A percentile compares a stretch with the other conserved stretches of the same genome.
phyloP scores from a whole-genome alignment of 208 protist genomes.

The Hexamita inflata region DNA sequence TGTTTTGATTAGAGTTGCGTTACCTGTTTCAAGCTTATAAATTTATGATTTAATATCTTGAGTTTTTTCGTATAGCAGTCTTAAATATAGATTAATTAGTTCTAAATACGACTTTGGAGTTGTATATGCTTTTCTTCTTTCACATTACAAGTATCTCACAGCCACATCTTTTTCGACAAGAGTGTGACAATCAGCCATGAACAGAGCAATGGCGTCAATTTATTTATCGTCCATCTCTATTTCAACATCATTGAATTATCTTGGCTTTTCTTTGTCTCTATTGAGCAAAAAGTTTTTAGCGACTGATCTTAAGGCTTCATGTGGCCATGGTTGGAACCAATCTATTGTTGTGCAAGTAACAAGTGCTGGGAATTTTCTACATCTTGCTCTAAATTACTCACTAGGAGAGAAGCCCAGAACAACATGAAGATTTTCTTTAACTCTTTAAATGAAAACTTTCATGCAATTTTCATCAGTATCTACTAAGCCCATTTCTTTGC shows the following conservation, averaged over 20 bases:
- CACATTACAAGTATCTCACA: constrained; percentile 69
- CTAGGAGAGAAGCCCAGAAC: constrained; percentile 89
- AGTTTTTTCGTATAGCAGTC: constrained; percentile 38
- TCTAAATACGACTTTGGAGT: constrained; percentile 95
- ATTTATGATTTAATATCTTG: constrained; percentile 2
- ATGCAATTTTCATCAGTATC: constrained; percentile 61
- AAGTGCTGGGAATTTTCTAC: constrained; percentile 88
- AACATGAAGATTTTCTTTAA: constrained; percentile 79
- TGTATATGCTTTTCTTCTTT: constrained; percentile 88
- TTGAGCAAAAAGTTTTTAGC: constrained; percentile 62
- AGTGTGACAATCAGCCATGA: constrained; percentile 80
- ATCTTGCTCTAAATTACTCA: constrained; percentile 81
- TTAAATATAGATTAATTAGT: constrained; percentile 88
- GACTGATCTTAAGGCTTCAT: constrained; percentile 83
- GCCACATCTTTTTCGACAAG: constrained; percentile 71
- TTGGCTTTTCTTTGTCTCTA: constrained; percentile 50
- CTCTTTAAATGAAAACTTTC: constrained; percentile 79
- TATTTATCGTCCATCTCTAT: constrained; percentile 14
- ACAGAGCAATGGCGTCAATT: constrained; percentile 63
- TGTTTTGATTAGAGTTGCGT: constrained; percentile 44
- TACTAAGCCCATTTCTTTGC: constrained; percentile 50
- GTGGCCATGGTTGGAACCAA: constrained; percentile 92
- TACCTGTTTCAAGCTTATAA: constrained; percentile 10
- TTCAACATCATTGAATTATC: no score
- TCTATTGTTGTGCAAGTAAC: constrained; percentile 88